Conservation (phyloP, 345 rosid genomes). For the Alliaria petiolata region DNA sequence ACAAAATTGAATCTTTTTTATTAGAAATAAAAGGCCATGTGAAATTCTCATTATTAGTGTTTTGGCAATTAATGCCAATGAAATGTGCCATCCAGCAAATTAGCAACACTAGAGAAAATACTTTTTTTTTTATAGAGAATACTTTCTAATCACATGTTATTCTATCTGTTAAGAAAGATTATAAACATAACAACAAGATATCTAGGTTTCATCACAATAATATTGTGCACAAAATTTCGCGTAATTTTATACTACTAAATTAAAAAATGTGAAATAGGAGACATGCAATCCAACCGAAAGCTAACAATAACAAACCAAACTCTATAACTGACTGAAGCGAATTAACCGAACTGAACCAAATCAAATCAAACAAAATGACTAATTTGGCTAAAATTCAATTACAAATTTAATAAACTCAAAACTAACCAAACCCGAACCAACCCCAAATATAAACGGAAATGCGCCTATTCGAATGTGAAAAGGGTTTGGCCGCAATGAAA, state of each 20-base stretch:
- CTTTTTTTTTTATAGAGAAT: too few relatives aligned
- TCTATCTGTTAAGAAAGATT: neutral
- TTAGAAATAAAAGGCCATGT: constrained; percentile 7
- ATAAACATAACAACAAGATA: neutral
- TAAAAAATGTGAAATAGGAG: neutral
- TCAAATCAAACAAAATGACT: neutral
- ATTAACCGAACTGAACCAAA: neutral
- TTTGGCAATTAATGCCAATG: neutral
- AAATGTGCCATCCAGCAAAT: constrained; percentile 28
- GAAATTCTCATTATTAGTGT: constrained; percentile 14
- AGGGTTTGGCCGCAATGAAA: constrained; percentile 17
- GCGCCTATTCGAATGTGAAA: neutral
- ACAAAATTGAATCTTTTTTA: neutral
- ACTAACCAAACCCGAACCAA: neutral
- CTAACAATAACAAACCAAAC: neutral
- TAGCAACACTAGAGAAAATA: constrained; percentile 5
- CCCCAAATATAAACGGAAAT: neutral
- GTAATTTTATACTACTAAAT: neutral
- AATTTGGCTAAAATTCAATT: neutral
- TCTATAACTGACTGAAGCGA: neutral
- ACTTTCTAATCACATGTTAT: constrained; percentile 16
- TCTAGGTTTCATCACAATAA: neutral
- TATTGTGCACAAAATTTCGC: too few relatives aligned
- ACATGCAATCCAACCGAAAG: neutral
- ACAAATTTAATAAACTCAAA: neutral